Conservation (phyloP, 164 flowering plant genomes). For the Vitis amurensis region DNA sequence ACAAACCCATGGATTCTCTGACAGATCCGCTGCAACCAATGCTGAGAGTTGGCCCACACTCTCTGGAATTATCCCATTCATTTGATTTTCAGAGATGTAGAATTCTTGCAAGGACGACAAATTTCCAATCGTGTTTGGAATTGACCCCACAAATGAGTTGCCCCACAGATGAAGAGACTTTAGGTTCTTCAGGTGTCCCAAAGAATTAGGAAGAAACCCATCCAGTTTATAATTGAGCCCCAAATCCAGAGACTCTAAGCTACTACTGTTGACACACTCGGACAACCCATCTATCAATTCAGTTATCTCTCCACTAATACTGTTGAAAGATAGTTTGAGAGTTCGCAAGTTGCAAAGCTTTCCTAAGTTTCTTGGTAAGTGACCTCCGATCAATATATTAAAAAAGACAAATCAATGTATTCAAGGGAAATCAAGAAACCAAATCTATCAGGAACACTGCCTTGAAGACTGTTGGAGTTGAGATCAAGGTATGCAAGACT, state of each 20-base stretch:
- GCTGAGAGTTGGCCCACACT: slow-evolving; percentile 14
- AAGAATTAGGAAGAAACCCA: slow-evolving; percentile 14
- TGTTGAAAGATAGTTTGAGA: not conserved
- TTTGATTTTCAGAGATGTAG: not conserved
- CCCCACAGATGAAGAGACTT: not conserved
- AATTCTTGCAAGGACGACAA: slow-evolving; percentile 7
- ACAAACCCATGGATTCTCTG: slow-evolving; percentile 10
- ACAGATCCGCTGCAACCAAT: slow-evolving; percentile 4
- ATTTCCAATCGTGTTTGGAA: slow-evolving; percentile 20
- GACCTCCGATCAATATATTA: too few relatives aligned
- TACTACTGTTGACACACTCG: not conserved
- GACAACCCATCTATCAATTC: slow-evolving; percentile 4
- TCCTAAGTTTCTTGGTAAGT: not conserved
- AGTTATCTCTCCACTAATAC: slow-evolving; percentile 1
- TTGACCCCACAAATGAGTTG: slow-evolving; percentile 15
- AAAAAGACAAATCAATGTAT: too few relatives aligned
- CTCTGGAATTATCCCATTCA: slow-evolving; percentile 18
- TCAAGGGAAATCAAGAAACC: too few relatives aligned
- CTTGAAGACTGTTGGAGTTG: too few relatives aligned
- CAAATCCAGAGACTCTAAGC: slow-evolving; percentile 7
- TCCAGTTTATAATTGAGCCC: not conserved
- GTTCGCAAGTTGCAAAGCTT: slow-evolving; percentile 12
- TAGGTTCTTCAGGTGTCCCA: slow-evolving; percentile 10
- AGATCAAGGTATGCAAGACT: slow-evolving; percentile 7
- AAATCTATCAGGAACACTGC: too few relatives aligned